Evolutionary conservation across 257 asterid species (phyloP), one percentile per base, ranked within the genome.

Genomic region (Echites panduratus): DNA sequence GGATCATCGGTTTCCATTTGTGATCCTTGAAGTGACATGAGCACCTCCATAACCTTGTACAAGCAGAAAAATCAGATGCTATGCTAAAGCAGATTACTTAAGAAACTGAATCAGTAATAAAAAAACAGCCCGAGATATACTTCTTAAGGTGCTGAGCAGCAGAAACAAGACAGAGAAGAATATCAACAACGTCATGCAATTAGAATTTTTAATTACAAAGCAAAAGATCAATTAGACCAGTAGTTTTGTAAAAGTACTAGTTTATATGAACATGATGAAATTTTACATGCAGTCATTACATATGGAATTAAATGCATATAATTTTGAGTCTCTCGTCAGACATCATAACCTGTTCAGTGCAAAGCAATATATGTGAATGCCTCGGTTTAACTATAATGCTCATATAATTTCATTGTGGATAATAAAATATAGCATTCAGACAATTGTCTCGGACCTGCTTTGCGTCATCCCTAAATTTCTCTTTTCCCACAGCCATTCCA

Each of bases 401-500:
- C 3, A 38, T 38, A 40, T 9, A 3, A 38, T 64, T 7, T 11
- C 48, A 38, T 19, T 38, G 26, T 17, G 69, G 45, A 41, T 13
- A 14, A 64, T 35, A 29, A 35, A 0, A 5, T 16, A 64, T 4
- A 35, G 7, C 29, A 20, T 41, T 6, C 26, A 32, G 9, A 38
- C 48, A 35, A 64, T 38, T 16, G 27, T 53, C 68, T 19, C 73
- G 81, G 72, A 88, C 98, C 96, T 90, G 92, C 87, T 90, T 92
- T 52, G 97, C 97, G 24, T 92, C 98, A 56, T 88, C 95, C 83
- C 88, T 88, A 76, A 92, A 90, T 75, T 85, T 88, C 35, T 90
- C 94, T 80, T 90, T 92, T 77, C 97, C 98, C 82, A 92, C 98
- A 71, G 98, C 98, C 96, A 92, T 92, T 73, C 98, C 98, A 66